phyloP scores from a whole-genome alignment of 116 monocot species.

The Dioscorea cayenensis region DNA sequence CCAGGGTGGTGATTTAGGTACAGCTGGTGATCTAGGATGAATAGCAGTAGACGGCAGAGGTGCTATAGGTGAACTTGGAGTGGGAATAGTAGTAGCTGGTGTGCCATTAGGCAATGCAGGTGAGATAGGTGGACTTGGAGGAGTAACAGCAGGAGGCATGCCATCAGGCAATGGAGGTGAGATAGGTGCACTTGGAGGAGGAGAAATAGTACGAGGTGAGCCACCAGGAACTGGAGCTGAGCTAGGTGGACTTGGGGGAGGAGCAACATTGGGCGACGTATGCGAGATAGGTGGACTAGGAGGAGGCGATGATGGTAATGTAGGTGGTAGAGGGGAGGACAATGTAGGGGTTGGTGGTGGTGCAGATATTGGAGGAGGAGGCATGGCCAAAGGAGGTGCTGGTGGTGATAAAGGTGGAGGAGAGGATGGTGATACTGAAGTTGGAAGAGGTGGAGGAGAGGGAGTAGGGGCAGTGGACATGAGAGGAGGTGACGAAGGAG shows the following conservation, averaged over 20 bases:
- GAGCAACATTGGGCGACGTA: not conserved
- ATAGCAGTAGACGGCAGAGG: not conserved
- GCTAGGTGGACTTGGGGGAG: not conserved
- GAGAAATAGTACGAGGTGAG: not conserved
- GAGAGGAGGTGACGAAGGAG: not conserved
- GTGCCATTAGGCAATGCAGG: not conserved
- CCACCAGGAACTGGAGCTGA: too few relatives aligned
- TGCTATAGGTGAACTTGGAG: not conserved
- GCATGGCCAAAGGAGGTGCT: not conserved
- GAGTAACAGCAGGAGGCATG: not conserved
- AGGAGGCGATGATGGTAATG: not conserved
- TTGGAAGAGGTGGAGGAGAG: not conserved
- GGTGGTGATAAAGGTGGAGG: not conserved
- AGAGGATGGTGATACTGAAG: not conserved
- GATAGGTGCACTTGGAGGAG: not conserved
- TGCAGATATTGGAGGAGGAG: not conserved
- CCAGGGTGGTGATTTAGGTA: not conserved
- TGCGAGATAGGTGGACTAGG: not conserved
- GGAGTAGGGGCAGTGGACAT: slow-evolving; percentile 2
- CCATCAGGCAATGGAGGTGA: not conserved
- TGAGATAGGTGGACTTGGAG: not conserved
- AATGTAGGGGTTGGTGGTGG: slow-evolving; percentile 7
- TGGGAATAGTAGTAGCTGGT: not conserved
- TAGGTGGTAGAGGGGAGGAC: slow-evolving; percentile 5
- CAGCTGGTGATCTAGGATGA: not conserved